Percentiles rank a stretch among this genome's conserved stretches.
Evolutionary conservation across 23 red algal genomes (phyloP).

Genomic region (Cyanidioschyzon merolae): DNA sequence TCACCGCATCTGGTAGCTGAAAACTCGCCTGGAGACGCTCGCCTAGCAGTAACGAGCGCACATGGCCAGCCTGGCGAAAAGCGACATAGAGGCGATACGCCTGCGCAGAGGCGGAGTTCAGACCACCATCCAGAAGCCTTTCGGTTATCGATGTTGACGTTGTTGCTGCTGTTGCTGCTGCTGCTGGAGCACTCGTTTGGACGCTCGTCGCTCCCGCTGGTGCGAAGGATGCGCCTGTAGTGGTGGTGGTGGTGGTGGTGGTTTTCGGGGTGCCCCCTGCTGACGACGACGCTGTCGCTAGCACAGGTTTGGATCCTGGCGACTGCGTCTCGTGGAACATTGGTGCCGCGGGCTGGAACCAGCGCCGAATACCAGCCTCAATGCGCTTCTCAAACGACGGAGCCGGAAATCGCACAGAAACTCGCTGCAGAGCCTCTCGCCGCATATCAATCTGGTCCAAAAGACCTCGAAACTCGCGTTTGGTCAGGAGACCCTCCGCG

Average conservation of each 20-base stretch:
- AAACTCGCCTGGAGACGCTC: neutral
- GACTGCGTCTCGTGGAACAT: neutral
- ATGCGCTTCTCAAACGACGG: neutral
- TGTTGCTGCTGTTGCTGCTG: too few species aligned
- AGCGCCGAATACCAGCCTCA: neutral
- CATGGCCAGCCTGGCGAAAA: neutral
- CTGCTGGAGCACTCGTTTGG: too few species aligned
- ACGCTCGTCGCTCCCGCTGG: too few species aligned
- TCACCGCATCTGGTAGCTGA: neutral
- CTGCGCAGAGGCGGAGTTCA: neutral
- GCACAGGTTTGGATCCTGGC: neutral
- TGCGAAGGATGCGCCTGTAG: too few species aligned
- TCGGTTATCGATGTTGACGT: neutral
- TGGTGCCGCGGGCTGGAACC: neutral
- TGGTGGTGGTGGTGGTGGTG: too few species aligned
- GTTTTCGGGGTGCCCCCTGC: neutral
- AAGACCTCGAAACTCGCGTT: slow-evolving; percentile 3
- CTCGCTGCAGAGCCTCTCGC: neutral
- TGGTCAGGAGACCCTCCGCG: neutral
- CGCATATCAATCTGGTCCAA: slow-evolving; percentile 12
- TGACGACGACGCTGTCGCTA: neutral
- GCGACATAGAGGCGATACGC: neutral
- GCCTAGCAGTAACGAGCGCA: neutral
- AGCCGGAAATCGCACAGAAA: neutral
- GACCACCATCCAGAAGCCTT: neutral